Base-by-base conservation (phyloP, 495 filamentous ascomycete species). In the Penicillium parvum region DNA sequence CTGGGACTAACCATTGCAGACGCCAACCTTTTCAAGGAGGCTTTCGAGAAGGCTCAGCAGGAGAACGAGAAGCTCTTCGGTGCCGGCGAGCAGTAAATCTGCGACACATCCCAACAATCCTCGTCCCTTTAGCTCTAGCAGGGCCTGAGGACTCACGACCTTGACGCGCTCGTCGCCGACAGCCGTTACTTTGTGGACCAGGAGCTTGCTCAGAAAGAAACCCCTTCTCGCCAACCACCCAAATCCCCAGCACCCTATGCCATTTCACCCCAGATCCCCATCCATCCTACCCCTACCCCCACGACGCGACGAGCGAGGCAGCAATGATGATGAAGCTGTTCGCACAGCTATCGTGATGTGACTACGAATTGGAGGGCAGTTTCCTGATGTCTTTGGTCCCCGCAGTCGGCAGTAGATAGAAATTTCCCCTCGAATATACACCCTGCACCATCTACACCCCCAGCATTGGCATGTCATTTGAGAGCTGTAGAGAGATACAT, bases 21-120 rank as follows among this genome's bases (percentile, higher is more conserved):
- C 61, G 94, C 94, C 72, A 95, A 97, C 66, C 71, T 79, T 37
- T 99, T 99, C 81, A 96, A 95, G 77, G 91, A 97, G 32, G 85
- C 90, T 44, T 99, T 97, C 74, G 82, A 96, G 73, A 94, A 92
- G 72, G 94, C 94, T 41, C 89, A 96, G 74, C 82, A 95, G 72
- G 92, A 95, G 66, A 99, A 97, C 65, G 88, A 90, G 76, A 77
- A 77, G 52, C 71, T 95, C 30, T 90, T 96, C 71, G 45, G 27
- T 32, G 58, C 66, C 19, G 22, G 25, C 30, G 72, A 77, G 63
- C 71, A 73, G 45, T 65, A 65, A 57, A 58, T 22, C 14, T 15
- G 28, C 28, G 12, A 30, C 28, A 14, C 28, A 10, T 11, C 28
- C 8, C 12, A 30, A 15, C 4, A 7, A 30, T 14, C 12, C 28